Evolutionary conservation across 306 rosid genomes (phyloP).

Genomic region (Morella rubra): DNA sequence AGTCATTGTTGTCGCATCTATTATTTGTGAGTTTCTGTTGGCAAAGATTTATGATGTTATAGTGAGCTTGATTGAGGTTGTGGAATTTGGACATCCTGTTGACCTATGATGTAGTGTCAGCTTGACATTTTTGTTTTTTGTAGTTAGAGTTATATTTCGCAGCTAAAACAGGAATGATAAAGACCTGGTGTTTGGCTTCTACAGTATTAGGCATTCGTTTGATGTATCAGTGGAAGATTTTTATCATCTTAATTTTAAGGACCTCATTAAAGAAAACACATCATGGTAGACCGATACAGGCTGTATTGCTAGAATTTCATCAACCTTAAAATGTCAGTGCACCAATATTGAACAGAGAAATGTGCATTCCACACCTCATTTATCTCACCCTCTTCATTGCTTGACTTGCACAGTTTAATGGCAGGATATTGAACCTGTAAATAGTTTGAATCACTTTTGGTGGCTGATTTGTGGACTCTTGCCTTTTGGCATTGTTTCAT

Average conservation of each 20-base stretch:
- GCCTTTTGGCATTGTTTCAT: constrained; percentile 30
- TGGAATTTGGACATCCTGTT: not conserved
- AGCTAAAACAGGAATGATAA: not conserved
- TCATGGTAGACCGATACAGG: not conserved
- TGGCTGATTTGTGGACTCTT: constrained; percentile 29
- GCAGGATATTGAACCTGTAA: constrained; percentile 12
- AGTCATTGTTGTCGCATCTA: not conserved
- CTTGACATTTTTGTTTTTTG: not conserved
- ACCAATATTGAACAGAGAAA: not conserved
- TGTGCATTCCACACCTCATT: not conserved
- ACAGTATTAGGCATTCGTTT: not conserved
- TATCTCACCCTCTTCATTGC: not conserved
- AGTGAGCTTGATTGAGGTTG: not conserved
- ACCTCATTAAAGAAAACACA: not conserved
- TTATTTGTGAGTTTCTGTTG: constrained; percentile 5
- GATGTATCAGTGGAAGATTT: not conserved
- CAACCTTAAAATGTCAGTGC: not conserved
- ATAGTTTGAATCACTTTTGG: constrained; percentile 17
- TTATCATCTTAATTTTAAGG: not conserved
- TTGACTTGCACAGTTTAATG: not conserved
- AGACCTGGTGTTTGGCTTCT: not conserved
- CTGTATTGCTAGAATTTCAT: not conserved
- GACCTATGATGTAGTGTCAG: not conserved
- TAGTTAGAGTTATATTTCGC: not conserved
- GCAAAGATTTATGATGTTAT: constrained; percentile 14